A percentile compares a stretch with the other conserved stretches of the same genome.
phyloP scores from a whole-genome alignment of 106 monocot genomes.

The Allium sativum region DNA sequence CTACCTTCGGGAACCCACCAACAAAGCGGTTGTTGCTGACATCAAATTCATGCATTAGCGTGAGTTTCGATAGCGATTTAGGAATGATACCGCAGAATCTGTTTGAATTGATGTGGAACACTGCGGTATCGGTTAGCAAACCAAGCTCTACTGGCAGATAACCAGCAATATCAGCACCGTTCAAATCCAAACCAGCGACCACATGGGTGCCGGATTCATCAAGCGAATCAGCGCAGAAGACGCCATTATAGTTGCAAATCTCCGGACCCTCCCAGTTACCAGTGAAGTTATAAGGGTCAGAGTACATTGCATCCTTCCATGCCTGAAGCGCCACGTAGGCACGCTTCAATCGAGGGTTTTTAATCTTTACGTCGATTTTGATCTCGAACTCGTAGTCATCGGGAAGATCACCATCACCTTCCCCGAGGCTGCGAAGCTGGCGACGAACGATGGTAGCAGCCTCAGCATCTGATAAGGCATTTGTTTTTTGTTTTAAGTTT shows the following conservation, averaged over 20 bases:
- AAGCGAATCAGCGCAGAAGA: conserved; percentile 32
- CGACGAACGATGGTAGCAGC: conserved; percentile 26
- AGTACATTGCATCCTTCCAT: conserved; percentile 40
- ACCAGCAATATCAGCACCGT: conserved; percentile 44
- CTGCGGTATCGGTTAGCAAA: conserved; percentile 29
- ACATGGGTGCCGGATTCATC: conserved; percentile 13
- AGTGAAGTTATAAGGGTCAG: conserved; percentile 45
- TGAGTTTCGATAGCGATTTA: conserved; percentile 5
- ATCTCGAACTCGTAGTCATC: conserved; percentile 44
- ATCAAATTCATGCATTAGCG: conserved; percentile 4
- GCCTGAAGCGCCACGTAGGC: conserved; percentile 51
- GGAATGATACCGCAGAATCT: conserved; percentile 54
- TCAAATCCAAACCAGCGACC: conserved; percentile 34
- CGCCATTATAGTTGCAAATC: conserved; percentile 39
- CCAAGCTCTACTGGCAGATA: conserved; percentile 46
- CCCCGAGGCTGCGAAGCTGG: conserved; percentile 14
- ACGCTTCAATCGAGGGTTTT: conserved; percentile 21
- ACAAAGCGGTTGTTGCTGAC: conserved; percentile 16
- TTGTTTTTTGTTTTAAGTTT: not conserved
- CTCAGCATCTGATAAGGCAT: conserved; percentile 15
- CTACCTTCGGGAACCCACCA: conserved; percentile 7
- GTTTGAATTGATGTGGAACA: conserved; percentile 50
- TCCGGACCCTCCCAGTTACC: conserved; percentile 40
- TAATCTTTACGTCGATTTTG: conserved; percentile 17
- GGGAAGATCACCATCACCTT: conserved; percentile 18